phyloP scores from a whole-genome alignment of 2,329 filamentous ascomycete species.

The Alternaria arbusti region DNA sequence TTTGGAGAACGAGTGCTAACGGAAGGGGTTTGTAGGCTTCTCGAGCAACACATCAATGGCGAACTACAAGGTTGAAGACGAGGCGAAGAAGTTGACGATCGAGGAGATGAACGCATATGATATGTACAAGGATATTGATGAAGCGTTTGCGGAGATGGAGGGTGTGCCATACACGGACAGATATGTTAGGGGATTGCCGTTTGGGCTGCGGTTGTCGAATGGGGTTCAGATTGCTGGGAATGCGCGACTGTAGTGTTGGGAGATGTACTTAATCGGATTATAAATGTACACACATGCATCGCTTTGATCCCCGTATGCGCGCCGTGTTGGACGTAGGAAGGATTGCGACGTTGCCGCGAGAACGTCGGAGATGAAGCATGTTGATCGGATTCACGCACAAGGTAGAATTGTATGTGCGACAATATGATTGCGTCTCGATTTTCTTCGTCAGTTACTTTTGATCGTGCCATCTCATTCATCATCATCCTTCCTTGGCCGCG shows the following conservation, averaged over 20 bases:
- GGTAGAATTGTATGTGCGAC: not conserved
- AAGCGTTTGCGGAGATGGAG: conserved; percentile 19
- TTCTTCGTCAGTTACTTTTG: not conserved
- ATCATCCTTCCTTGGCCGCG: conserved; percentile 1
- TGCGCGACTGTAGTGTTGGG: not conserved
- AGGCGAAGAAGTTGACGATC: conserved; percentile 68
- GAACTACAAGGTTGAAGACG: conserved; percentile 68
- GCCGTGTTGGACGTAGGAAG: not conserved
- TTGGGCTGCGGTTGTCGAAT: conserved; percentile 16
- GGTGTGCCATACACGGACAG: conserved; percentile 8
- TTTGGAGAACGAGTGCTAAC: not conserved
- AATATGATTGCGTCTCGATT: not conserved
- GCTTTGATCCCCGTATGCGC: too few relatives aligned
- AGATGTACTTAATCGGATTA: not conserved
- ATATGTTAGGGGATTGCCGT: conserved; percentile 13
- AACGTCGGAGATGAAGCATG: not conserved
- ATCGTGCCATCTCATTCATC: not conserved
- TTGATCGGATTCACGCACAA: not conserved
- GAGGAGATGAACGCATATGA: conserved; percentile 67
- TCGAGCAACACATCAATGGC: conserved; percentile 64
- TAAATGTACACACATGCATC: too few relatives aligned
- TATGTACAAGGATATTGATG: conserved; percentile 30
- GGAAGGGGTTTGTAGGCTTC: conserved; percentile 49
- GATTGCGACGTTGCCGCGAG: not conserved
- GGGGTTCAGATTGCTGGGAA: conserved; percentile 1